These are phyloP conservation scores for Rhizopogon roseolus DNA, from an alignment of 768 basidiomycete species.

Conservation along the genomic window DNA sequence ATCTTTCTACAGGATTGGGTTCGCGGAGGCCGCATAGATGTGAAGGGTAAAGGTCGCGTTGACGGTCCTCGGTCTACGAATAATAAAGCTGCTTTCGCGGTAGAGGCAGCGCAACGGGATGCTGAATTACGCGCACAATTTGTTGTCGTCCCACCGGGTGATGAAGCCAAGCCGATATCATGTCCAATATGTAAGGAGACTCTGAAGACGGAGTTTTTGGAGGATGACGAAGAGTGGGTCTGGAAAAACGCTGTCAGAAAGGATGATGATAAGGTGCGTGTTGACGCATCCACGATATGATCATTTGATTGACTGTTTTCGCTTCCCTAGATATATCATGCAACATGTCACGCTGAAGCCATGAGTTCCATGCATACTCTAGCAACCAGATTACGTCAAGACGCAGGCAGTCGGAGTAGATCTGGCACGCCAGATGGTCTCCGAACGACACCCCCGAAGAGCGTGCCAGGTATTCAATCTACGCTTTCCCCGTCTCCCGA, in stretches of 20 bases:
- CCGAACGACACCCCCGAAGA: slow-evolving; percentile 35
- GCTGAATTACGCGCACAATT: slow-evolving; percentile 70
- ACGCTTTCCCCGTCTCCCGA: slow-evolving; percentile 50
- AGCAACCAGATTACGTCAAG: slow-evolving; percentile 63
- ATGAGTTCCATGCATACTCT: slow-evolving; percentile 57
- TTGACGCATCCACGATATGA: neutral
- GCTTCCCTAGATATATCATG: slow-evolving; percentile 75
- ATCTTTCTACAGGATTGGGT: slow-evolving; percentile 73
- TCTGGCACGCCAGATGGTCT: slow-evolving; percentile 67
- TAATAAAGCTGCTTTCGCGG: slow-evolving; percentile 55
- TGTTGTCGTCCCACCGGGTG: slow-evolving; percentile 87
- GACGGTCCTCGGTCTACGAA: slow-evolving; percentile 46
- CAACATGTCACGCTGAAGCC: slow-evolving; percentile 89
- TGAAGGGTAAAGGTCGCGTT: slow-evolving; percentile 67
- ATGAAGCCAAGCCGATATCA: slow-evolving; percentile 75
- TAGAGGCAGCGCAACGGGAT: slow-evolving; percentile 67
- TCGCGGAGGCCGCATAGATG: slow-evolving; percentile 53
- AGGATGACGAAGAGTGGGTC: slow-evolving; percentile 98
- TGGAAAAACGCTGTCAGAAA: slow-evolving; percentile 89
- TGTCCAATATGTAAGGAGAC: slow-evolving; percentile 97
- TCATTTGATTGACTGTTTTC: slow-evolving; percentile 2
- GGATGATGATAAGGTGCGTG: slow-evolving; percentile 80
- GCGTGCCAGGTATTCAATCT: slow-evolving; percentile 23
- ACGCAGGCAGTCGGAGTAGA: slow-evolving; percentile 58
- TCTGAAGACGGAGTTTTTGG: slow-evolving; percentile 86